Percentiles rank a stretch among this genome's conserved stretches.
Evolutionary conservation across 129 eudicot genomes (phyloP).

Genomic region (Lactuca saligna): DNA sequence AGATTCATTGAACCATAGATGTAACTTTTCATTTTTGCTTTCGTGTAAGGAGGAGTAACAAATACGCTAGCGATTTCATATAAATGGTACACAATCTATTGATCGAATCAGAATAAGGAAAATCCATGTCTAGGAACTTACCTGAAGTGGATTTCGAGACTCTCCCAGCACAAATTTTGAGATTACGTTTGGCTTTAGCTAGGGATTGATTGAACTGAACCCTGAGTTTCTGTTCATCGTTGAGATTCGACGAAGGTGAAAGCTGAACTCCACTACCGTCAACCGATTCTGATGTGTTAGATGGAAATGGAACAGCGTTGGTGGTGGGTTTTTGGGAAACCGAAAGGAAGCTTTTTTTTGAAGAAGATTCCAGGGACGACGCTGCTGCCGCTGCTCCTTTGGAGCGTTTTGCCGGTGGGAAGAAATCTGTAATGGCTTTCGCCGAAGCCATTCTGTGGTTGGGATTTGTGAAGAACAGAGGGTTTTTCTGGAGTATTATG

Average conservation of each 20-base stretch:
- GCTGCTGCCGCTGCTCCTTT: conserved; percentile 38
- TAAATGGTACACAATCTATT: neutral
- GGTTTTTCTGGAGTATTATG: conserved; percentile 10
- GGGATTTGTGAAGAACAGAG: neutral
- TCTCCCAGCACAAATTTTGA: conserved; percentile 58
- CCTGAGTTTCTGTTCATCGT: conserved; percentile 56
- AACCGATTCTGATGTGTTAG: conserved; percentile 12
- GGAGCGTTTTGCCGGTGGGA: conserved; percentile 71
- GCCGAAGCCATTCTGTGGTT: conserved; percentile 41
- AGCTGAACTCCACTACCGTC: conserved; percentile 20
- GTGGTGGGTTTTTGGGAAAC: conserved; percentile 21
- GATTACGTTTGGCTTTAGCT: conserved; percentile 69
- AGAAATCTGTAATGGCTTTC: conserved; percentile 73
- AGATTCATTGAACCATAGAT: neutral
- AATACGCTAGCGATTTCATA: neutral
- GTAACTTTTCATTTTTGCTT: too few relatives aligned
- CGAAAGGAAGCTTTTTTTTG: conserved; percentile 1
- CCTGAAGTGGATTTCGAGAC: conserved; percentile 49
- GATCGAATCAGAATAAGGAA: neutral
- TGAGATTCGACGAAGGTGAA: conserved; percentile 30
- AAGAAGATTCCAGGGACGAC: conserved; percentile 23
- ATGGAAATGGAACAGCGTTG: conserved; percentile 17
- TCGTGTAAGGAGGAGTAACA: neutral
- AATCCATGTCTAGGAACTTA: neutral
- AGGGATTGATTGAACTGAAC: conserved; percentile 55